phyloP scores from a whole-genome alignment of 116 monocot genomes.

The Cymodocea nodosa region DNA sequence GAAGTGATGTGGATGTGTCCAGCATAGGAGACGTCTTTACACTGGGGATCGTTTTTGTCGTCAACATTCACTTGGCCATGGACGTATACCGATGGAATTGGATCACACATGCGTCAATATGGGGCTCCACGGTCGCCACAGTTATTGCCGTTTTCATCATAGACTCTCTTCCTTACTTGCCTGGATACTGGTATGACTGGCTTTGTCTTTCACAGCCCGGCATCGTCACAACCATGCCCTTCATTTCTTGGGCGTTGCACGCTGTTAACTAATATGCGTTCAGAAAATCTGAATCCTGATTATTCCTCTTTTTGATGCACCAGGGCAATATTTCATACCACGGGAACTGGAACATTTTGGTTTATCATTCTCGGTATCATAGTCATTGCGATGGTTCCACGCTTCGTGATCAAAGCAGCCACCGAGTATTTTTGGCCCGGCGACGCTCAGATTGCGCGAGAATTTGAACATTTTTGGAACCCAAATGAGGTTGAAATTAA shows the following conservation, averaged over 20 bases:
- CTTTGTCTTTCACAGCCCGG: neutral
- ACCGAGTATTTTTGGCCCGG: conserved; percentile 41
- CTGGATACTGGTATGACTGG: conserved; percentile 60
- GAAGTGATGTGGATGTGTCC: conserved; percentile 49
- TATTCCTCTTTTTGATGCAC: neutral
- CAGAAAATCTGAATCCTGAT: neutral
- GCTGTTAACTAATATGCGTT: no score
- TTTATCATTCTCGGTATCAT: conserved; percentile 41
- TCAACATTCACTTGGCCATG: conserved; percentile 74
- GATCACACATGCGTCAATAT: conserved; percentile 62
- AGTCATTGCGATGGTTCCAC: conserved; percentile 50
- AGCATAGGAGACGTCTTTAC: conserved; percentile 71
- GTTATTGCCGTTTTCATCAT: conserved; percentile 67
- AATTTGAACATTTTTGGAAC: conserved; percentile 46
- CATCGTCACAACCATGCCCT: no score
- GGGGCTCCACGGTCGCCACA: conserved; percentile 78
- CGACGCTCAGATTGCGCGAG: conserved; percentile 74
- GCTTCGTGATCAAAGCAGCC: conserved; percentile 47
- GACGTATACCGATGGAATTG: conserved; percentile 86
- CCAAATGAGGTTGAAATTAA: conserved; percentile 14
- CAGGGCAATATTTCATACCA: conserved; percentile 80
- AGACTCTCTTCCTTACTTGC: conserved; percentile 43
- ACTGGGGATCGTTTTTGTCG: conserved; percentile 71
- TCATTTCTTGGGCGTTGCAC: no score
- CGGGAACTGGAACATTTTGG: conserved; percentile 73